Percentiles rank a stretch among this genome's conserved stretches.
Conservation (phyloP, 1,284 basidiomycete species). For the Apiotrichum akiyoshidainum region DNA sequence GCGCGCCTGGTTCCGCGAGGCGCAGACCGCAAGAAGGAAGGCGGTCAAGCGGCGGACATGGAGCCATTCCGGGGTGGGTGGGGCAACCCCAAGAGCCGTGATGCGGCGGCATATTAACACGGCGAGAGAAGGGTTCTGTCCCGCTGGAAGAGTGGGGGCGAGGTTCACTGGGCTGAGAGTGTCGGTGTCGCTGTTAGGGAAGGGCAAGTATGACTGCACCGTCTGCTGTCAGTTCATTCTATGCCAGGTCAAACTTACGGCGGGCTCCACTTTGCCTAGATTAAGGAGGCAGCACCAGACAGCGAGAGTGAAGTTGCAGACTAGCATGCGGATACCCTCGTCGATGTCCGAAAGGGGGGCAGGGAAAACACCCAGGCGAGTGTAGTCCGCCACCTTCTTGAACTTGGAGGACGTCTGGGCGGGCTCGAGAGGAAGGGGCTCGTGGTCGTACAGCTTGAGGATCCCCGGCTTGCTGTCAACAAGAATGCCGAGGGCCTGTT, state of each 20-base stretch:
- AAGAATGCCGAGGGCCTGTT: slow-evolving; percentile 23
- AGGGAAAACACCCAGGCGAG: neutral
- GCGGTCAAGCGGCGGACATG: slow-evolving; percentile 8
- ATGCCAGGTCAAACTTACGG: slow-evolving; percentile 8
- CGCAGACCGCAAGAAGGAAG: slow-evolving; percentile 8
- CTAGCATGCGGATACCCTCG: slow-evolving; percentile 12
- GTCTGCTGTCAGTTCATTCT: neutral
- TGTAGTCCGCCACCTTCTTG: neutral
- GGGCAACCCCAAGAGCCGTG: neutral
- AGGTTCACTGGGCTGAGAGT: slow-evolving; percentile 9
- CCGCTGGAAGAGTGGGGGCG: slow-evolving; percentile 11
- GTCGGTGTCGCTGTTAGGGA: neutral
- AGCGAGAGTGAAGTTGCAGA: slow-evolving; percentile 23
- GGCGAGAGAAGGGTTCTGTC: neutral
- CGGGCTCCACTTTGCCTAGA: slow-evolving; percentile 5
- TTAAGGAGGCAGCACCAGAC: slow-evolving; percentile 28
- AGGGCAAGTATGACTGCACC: slow-evolving; percentile 7
- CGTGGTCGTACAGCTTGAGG: slow-evolving; percentile 25
- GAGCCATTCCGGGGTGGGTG: slow-evolving; percentile 7
- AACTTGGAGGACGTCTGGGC: neutral
- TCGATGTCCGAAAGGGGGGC: slow-evolving; percentile 13
- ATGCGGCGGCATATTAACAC: slow-evolving; percentile 14
- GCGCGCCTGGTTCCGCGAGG: slow-evolving; percentile 1
- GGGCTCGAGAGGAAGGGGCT: neutral
- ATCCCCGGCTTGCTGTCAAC: slow-evolving; percentile 20